These are phyloP conservation scores for Annulohypoxylon moriforme DNA, from an alignment of 495 filamentous ascomycete species.

Conservation along the genomic window DNA sequence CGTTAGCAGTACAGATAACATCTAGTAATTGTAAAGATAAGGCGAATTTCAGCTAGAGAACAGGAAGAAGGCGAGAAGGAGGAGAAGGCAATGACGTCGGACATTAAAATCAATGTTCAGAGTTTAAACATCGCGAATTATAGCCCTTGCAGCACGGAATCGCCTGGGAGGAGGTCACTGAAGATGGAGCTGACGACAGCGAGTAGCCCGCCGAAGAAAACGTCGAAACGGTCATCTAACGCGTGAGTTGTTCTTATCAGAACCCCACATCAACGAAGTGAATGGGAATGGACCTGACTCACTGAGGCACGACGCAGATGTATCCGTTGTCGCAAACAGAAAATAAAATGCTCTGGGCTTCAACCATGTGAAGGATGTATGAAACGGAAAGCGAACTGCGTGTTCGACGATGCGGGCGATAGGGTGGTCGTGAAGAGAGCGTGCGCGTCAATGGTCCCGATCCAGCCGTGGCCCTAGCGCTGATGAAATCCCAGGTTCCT, in stretches of 20 bases:
- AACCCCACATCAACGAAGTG: neutral
- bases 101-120: neutral
- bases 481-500: neutral
- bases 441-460: neutral
- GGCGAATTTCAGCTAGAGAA: neutral
- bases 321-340: neutral
- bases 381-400: neutral
- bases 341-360: neutral
- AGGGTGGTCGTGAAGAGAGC: neutral
- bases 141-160: neutral
- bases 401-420: neutral
- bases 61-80: neutral
- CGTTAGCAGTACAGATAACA: slow-evolving; percentile 3
- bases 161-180: neutral
- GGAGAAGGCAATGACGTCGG: neutral
- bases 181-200: neutral
- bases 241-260: neutral
- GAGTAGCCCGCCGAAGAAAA: neutral
- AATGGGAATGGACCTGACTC: neutral
- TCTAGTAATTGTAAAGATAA: neutral
- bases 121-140: neutral
- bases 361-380: neutral
- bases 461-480: neutral
- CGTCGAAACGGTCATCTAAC: neutral
- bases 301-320: neutral